Evolutionary conservation across 2,329 filamentous ascomycete species (phyloP).

Genomic region (Fusarium euwallaceae): DNA sequence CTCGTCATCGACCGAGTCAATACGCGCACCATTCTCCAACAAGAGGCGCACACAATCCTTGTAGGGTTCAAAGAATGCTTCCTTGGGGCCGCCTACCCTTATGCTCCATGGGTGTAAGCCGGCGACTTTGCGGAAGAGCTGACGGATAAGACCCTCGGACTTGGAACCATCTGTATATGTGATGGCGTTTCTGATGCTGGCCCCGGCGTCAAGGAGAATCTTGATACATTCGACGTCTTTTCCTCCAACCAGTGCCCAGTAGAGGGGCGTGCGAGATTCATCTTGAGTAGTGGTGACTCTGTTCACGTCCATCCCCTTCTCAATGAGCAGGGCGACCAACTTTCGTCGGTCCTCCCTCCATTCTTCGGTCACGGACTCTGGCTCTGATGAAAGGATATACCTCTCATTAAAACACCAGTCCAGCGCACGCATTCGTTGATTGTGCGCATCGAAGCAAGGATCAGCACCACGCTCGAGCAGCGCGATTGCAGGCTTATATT

Average conservation of each 20-base stretch:
- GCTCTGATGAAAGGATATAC: neutral
- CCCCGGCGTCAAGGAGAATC: slow-evolving; percentile 11
- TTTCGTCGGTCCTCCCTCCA: neutral
- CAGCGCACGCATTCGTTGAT: neutral
- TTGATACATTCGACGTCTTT: slow-evolving; percentile 7
- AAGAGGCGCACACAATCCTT: neutral
- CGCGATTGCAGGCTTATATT: slow-evolving; percentile 1
- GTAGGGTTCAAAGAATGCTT: neutral
- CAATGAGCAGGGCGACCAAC: neutral
- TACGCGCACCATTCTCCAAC: neutral
- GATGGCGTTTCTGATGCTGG: slow-evolving; percentile 1
- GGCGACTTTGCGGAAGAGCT: neutral
- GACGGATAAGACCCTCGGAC: neutral
- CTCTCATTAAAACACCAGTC: neutral
- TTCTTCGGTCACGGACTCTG: neutral
- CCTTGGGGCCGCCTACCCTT: accelerated
- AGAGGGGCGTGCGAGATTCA: neutral
- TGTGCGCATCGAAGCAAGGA: neutral
- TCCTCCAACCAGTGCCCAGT: neutral
- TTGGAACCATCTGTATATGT: neutral
- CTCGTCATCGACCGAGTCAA: neutral
- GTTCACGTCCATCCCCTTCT: slow-evolving; percentile 5
- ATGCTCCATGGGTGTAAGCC: neutral
- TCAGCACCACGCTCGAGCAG: slow-evolving; percentile 10
- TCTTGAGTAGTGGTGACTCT: neutral